Evolutionary conservation across 2,329 filamentous ascomycete genomes (phyloP).

Genomic region (Pestalotiopsis sp.): DNA sequence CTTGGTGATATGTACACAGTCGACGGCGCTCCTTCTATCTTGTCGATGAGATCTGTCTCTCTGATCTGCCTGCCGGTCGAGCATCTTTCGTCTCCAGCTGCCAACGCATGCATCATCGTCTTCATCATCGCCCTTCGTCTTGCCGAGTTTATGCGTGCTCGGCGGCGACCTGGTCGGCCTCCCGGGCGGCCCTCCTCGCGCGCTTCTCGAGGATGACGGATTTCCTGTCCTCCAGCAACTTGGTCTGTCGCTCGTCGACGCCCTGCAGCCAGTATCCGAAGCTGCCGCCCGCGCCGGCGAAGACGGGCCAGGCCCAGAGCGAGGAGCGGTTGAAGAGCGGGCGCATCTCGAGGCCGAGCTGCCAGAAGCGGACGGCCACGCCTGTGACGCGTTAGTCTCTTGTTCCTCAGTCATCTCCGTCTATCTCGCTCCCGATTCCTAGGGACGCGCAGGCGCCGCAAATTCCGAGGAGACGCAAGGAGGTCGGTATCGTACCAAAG

Average conservation of each 20-base stretch:
- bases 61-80: not conserved
- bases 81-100: not conserved
- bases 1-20: slow-evolving; percentile 24
- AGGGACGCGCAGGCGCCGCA: no score
- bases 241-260: slow-evolving; percentile 81
- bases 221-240: slow-evolving; percentile 78
- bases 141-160: slow-evolving; percentile 17
- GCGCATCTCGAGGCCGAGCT: slow-evolving; percentile 97
- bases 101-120: not conserved
- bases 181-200: slow-evolving; percentile 71
- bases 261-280: slow-evolving; percentile 98
- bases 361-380: slow-evolving; percentile 89
- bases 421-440: no score
- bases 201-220: slow-evolving; percentile 86
- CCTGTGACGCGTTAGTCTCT: slow-evolving; percentile 53
- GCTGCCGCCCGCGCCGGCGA: slow-evolving; percentile 80
- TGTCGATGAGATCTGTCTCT: not conserved
- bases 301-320: slow-evolving; percentile 91
- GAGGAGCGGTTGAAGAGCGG: slow-evolving; percentile 85
- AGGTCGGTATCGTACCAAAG: slow-evolving; percentile 71
- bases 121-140: not conserved
- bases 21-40: slow-evolving; percentile 7
- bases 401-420: not conserved
- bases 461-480: not conserved
- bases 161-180: slow-evolving; percentile 42